Base-by-base conservation (phyloP, 371 early-diverging fungal genomes). In the Circinella umbellata region DNA sequence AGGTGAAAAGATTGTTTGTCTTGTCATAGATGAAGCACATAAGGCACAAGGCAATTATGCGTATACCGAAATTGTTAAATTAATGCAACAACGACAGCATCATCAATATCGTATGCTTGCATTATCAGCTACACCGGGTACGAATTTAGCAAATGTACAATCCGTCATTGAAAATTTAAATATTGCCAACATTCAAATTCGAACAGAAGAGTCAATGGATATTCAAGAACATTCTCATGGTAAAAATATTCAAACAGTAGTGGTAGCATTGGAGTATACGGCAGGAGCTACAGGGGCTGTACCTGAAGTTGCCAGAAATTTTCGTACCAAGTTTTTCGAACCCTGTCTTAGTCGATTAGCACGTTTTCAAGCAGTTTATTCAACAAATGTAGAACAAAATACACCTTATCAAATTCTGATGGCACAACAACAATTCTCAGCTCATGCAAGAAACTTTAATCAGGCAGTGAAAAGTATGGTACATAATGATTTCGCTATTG, bases 11-110 rank as follows among this genome's bases (percentile, higher is more conserved):
- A 73, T 96, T 7, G 87, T 86, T 0, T 87, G 94, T 61, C 63
- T 97, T 34, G 96, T 98, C 3, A 80, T 97, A 1, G 98, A 98
- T 68, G 98, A 98, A 73, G 98, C 98, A 0, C 98, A 98, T 73
- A 81, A 93, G 3, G 96, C 97, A 3, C 86, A 88, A 0, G 97
- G 98, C 7, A 88, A 90, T 18, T 91, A 94, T 67, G 93, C 98
- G 0, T 97, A 94, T 72, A 80, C 89, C 6, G 89, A 90, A 48
- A 93, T 93, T 4, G 73, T 97, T 7, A 77, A 86, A 3, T 70
- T 76, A 20, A 72, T 97, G 14, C 70, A 81, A 13, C 72, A 76
- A n/a, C 61, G 72, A 2, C 80, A 92, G 46, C 74, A 59, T 0
- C 73, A 83, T 0, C 73, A 83, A 11, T 92, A 95, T 69, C 89